Evolutionary conservation across 768 basidiomycete genomes (phyloP).

Genomic region (Fomitopsis pulvina): DNA sequence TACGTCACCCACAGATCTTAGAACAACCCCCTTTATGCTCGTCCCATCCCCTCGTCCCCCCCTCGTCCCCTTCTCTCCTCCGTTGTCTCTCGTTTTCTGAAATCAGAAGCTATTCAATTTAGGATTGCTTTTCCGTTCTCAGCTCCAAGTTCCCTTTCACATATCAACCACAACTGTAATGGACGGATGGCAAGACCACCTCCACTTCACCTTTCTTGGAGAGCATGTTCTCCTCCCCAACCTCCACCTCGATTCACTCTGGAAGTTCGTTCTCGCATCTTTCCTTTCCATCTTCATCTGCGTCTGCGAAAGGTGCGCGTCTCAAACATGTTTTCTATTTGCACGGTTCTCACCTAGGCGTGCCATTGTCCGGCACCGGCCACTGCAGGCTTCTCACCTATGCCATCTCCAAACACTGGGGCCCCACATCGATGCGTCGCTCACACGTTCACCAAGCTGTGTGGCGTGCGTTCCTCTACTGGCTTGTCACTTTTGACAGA

Average conservation of each 20-base stretch:
- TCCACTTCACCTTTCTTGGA: constrained; percentile 35
- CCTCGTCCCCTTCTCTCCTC: too few species aligned
- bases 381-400: constrained; percentile 42
- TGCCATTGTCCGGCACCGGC: not conserved
- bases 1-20: too few species aligned
- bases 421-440: constrained; percentile 30
- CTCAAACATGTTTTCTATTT: not conserved
- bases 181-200: constrained; percentile 42
- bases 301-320: constrained; percentile 47
- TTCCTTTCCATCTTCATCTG: constrained; percentile 43
- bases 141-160: not conserved
- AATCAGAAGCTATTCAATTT: too few species aligned
- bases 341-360: not conserved
- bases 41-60: too few species aligned
- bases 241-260: constrained; percentile 40
- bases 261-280: constrained; percentile 40
- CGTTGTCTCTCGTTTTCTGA: too few species aligned
- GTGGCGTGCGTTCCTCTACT: constrained; percentile 52
- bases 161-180: constrained; percentile 19
- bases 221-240: constrained; percentile 39
- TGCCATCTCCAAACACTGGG: constrained; percentile 41
- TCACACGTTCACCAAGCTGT: constrained; percentile 40
- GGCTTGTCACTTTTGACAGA: constrained; percentile 49
- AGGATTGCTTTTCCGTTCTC: not conserved
- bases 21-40: too few species aligned